Base-by-base conservation (phyloP, 106 monocot genomes). In the Dendrobium huoshanense region DNA sequence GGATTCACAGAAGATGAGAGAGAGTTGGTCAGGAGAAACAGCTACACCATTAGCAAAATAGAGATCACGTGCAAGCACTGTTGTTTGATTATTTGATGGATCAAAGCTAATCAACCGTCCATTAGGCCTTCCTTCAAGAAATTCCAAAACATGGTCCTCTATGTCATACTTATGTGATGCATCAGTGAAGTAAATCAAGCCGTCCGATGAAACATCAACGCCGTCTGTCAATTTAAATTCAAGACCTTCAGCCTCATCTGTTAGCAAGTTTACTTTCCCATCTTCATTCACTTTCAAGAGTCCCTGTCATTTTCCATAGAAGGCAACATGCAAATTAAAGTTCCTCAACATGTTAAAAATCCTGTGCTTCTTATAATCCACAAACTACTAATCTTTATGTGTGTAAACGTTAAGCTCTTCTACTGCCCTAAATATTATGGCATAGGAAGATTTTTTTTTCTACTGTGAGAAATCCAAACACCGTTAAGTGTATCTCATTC, bases 131-230 rank as follows among this genome's bases (percentile, higher is more conserved):
- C 83, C 92, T 82, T 89, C 92, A 0, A 90, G 68, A 1, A 87
- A 6, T 44, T 93, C 95, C 41, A 85, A n/a, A 61, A 77, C 75
- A 65, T 83, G 18, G 9, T 24, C 75, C 4, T 85, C 73, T 0
- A 91, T 7, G 56, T 75, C 55, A 73, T 93, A 93, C 75, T 95
- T 95, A 61, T 91, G 84, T 1, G 95, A 95, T 24, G 95, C 95
- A 78, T 95, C 95, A 0, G 95, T 93, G 91, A 95, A 92, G 75
- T 89, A 95, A 25, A 95, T 87, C n/a, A 77, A 64, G 41, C 91
- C 89, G 15, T 95, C 85, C 0, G 87, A 84, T 10, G 91, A 84
- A 7, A 95, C 91, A 79, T 93, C 93, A 2, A 95, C 81, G 11
- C 91, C 92, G 33, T 95, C 91, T 0, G 87, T 86, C 0, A 91